Percentiles rank a stretch among this genome's conserved stretches.
Conservation (phyloP, 129 eudicot species). For the Centrapalus pauciflorus region DNA sequence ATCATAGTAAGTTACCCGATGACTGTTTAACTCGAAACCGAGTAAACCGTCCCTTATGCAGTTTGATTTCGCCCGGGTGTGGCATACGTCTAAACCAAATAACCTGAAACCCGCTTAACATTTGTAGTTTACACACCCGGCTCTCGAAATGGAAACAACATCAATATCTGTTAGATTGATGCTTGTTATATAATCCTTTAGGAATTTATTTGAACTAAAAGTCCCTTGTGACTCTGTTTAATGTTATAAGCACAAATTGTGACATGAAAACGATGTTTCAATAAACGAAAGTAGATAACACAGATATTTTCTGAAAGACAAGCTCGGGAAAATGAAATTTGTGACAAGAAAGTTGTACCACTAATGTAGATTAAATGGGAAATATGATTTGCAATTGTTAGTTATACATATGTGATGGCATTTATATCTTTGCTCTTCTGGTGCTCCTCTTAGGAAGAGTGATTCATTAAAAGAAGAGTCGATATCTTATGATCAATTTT, state of each 20-base stretch:
- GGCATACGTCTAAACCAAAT: too few relatives aligned
- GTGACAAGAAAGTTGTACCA: neutral
- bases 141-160: too few relatives aligned
- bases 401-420: neutral
- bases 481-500: slow-evolving; percentile 5
- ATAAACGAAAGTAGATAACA: neutral
- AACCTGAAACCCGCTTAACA: too few relatives aligned
- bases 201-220: neutral
- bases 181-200: neutral
- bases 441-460: neutral
- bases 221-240: neutral
- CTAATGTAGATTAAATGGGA: neutral
- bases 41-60: too few relatives aligned
- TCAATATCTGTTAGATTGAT: too few relatives aligned
- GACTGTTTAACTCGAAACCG: too few relatives aligned
- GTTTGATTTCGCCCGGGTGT: too few relatives aligned
- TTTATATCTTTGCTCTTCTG: slow-evolving; percentile 2
- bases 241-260: neutral
- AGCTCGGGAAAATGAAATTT: neutral
- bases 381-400: neutral
- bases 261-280: neutral
- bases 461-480: neutral
- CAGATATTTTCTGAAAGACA: neutral
- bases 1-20: too few relatives aligned
- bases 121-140: too few relatives aligned